phyloP scores from a whole-genome alignment of 2,329 filamentous ascomycete species.

The Chaetothyriales sp. region DNA sequence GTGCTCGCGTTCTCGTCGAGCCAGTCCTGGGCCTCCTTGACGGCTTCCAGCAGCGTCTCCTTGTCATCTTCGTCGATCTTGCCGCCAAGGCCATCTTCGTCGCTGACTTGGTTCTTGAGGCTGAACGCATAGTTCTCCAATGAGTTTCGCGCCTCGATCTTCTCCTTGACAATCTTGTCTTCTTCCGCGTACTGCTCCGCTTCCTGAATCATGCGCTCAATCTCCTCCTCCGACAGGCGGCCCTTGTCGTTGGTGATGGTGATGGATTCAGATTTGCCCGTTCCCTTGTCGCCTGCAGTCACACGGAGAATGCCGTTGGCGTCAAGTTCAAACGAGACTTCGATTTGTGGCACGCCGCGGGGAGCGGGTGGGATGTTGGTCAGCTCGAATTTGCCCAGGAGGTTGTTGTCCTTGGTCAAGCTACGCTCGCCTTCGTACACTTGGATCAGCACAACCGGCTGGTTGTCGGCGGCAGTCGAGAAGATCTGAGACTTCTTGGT shows the following conservation, averaged over 20 bases:
- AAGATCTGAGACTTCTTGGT: slow-evolving; percentile 98
- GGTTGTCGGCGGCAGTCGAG: slow-evolving; percentile 92
- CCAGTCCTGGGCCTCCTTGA: slow-evolving; percentile 97
- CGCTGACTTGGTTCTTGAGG: slow-evolving; percentile 98
- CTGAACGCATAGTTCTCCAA: slow-evolving; percentile 99
- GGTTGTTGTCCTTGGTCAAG: slow-evolving; percentile 94
- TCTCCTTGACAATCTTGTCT: slow-evolving; percentile 94
- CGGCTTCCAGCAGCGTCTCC: slow-evolving; percentile 84
- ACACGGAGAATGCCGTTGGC: slow-evolving; percentile 98
- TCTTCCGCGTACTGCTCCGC: slow-evolving; percentile 98
- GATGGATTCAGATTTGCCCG: slow-evolving; percentile 91
- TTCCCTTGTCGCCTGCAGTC: slow-evolving; percentile 91
- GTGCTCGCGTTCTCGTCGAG: slow-evolving; percentile 84
- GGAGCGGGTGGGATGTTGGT: slow-evolving; percentile 90
- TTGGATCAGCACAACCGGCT: slow-evolving; percentile 88
- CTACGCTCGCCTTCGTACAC: slow-evolving; percentile 87
- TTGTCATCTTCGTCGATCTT: slow-evolving; percentile 99
- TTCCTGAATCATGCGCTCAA: slow-evolving; percentile 97
- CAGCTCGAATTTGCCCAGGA: slow-evolving; percentile 95
- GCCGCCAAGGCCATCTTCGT: slow-evolving; percentile 89
- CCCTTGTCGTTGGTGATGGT: slow-evolving; percentile 99
- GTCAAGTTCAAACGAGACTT: slow-evolving; percentile 94
- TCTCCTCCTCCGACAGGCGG: slow-evolving; percentile 88
- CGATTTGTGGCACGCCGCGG: slow-evolving; percentile 93
- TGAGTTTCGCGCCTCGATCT: slow-evolving; percentile 89